Evolutionary conservation across 2,329 filamentous ascomycete genomes (phyloP), one percentile per base, ranked within the genome.

Genomic region (Colletotrichum spinosum): DNA sequence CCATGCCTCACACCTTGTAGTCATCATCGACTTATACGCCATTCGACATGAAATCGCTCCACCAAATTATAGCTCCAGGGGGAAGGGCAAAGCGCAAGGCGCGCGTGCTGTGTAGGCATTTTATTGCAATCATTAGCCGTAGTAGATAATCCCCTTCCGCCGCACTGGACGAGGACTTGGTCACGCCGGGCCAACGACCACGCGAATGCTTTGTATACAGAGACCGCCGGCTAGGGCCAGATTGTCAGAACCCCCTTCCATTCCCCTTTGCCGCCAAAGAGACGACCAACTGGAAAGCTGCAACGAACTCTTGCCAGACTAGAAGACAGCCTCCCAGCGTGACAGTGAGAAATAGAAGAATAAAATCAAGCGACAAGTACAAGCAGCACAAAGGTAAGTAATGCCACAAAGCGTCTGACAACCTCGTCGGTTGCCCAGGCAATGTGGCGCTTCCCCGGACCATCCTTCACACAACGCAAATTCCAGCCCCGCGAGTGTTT

Each of bases 291-390:
- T n/a, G 46, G 51, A 48, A 55, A 17, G 61, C 55, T 50, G 45
- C 51, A 37, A 17, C 37, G 25, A 17, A 25, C 48, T 17, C 44
- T 46, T 45, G 42, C 37, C 57, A 39, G 33, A 51, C 39, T 46
- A 54, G 41, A 11, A 46, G 33, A 48, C 37, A 46, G 41, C 34
- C 35, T 33, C 39, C 25, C 17, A 51, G 52, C 45, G 35, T 35
- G 35, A 53, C 38, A 45, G 12, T 33, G 45, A 57, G 46, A 39
- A 52, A 63, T 49, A 65, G 37, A 61, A 58, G 55, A 49, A 51
- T 45, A 50, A 25, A 63, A 51, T 38, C 42, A 53, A 48, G 25
- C 25, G 25, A 61, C 57, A 56, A 62, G 60, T 54, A 61, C 60
- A 67, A 49, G 55, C 55, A 59, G 49, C 42, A 50, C 45, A 53